These are phyloP conservation scores for Orbilia blumenaviensis DNA, from an alignment of 2,329 filamentous ascomycete species.

Conservation along the genomic window DNA sequence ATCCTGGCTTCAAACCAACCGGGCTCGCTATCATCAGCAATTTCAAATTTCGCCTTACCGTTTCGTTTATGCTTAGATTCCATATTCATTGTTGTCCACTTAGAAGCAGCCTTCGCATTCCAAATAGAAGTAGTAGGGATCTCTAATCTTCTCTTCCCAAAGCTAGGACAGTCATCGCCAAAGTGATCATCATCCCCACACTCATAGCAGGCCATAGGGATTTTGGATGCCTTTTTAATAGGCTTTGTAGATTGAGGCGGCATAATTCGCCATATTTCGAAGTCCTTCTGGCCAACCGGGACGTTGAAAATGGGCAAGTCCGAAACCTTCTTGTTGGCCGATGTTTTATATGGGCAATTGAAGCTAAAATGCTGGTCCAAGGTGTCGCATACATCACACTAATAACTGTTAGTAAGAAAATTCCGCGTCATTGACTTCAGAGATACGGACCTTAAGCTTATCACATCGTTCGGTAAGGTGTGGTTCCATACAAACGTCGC, in stretches of 20 bases:
- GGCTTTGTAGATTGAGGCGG: slow-evolving; percentile 1
- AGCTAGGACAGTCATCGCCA: slow-evolving; percentile 41
- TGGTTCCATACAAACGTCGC: slow-evolving; percentile 45
- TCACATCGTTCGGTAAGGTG: slow-evolving; percentile 46
- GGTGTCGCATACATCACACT: slow-evolving; percentile 50
- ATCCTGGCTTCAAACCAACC: slow-evolving; percentile 43
- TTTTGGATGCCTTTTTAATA: slow-evolving; percentile 23
- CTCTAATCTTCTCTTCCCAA: slow-evolving; percentile 17
- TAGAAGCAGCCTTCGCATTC: slow-evolving; percentile 39
- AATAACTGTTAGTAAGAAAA: background rate
- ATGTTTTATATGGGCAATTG: slow-evolving; percentile 50
- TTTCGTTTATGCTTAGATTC: slow-evolving; percentile 40
- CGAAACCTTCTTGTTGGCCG: slow-evolving; percentile 30
- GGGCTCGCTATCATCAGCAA: slow-evolving; percentile 19
- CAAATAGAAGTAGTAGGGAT: slow-evolving; percentile 41
- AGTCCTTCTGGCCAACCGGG: slow-evolving; percentile 40
- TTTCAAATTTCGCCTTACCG: slow-evolving; percentile 1
- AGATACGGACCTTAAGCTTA: slow-evolving; percentile 36
- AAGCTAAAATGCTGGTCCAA: slow-evolving; percentile 49
- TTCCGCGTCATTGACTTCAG: too few relatives aligned
- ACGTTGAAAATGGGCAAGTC: slow-evolving; percentile 51
- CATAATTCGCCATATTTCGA: slow-evolving; percentile 48
- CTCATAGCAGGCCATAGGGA: slow-evolving; percentile 47
- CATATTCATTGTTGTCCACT: slow-evolving; percentile 49
- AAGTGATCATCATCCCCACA: slow-evolving; percentile 48